phyloP scores from a whole-genome alignment of 768 basidiomycete genomes.

The Rhodosporidiobolus odoratus region DNA sequence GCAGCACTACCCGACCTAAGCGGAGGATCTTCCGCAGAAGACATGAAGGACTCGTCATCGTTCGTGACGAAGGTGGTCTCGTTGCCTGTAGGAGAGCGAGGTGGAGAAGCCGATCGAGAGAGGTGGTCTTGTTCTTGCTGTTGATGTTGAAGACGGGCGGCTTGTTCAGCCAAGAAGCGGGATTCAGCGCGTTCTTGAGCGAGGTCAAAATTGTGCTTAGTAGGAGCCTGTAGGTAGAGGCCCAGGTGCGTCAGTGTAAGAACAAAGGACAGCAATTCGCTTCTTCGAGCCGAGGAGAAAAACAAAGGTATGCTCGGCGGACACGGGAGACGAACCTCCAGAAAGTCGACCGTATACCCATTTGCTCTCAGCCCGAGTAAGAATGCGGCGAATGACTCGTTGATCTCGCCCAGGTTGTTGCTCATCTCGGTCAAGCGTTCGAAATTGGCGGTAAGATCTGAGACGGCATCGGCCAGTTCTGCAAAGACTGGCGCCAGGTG shows the following conservation, averaged over 20 bases:
- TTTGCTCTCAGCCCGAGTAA: conserved; percentile 37
- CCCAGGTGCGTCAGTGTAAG: not conserved
- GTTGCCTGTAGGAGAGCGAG: not conserved
- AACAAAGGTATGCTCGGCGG: not conserved
- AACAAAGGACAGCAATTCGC: not conserved
- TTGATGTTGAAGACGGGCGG: not conserved
- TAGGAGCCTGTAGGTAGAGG: conserved; percentile 20
- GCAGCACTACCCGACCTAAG: not conserved
- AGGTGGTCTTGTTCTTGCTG: not conserved
- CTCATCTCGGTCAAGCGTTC: conserved; percentile 18
- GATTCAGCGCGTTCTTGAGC: not conserved
- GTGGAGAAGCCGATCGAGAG: not conserved
- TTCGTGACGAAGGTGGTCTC: conserved; percentile 26
- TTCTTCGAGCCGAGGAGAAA: not conserved
- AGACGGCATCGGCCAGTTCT: conserved; percentile 33
- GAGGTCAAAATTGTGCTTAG: conserved; percentile 33
- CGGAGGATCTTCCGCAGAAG: not conserved
- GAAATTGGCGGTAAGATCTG: conserved; percentile 33
- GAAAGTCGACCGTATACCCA: conserved; percentile 39
- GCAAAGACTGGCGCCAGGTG: conserved; percentile 33
- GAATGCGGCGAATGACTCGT: conserved; percentile 37
- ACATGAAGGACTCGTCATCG: conserved; percentile 6
- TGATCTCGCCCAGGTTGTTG: conserved; percentile 26
- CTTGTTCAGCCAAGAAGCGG: not conserved
- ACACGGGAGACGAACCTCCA: not conserved